phyloP scores from a whole-genome alignment of 148 eudicot species.

The Silene latifolia region DNA sequence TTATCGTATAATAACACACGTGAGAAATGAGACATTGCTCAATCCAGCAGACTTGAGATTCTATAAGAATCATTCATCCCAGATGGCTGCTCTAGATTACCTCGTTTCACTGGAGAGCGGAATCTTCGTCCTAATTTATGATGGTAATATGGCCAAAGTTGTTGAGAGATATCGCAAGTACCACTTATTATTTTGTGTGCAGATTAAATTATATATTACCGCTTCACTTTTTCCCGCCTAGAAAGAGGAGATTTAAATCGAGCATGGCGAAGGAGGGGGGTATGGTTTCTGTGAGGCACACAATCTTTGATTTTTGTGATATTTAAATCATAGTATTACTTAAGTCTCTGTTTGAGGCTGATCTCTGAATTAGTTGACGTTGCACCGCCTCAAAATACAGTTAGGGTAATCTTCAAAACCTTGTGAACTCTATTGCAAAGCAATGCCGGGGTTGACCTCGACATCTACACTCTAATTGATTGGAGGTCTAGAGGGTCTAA shows the following conservation, averaged over 20 bases:
- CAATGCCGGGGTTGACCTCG: too few species aligned
- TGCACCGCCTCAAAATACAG: too few species aligned
- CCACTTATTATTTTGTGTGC: background rate
- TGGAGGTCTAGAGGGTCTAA: too few species aligned
- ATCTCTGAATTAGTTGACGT: background rate
- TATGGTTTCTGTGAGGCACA: background rate
- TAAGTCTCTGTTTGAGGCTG: background rate
- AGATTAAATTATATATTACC: background rate
- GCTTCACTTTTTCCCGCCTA: background rate
- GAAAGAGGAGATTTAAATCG: background rate
- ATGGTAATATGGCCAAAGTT: constrained; percentile 84
- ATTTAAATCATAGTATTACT: background rate
- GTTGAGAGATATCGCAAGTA: constrained; percentile 87
- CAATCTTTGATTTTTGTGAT: background rate
- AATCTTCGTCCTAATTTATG: constrained; percentile 70
- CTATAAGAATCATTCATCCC: constrained; percentile 70
- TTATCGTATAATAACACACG: constrained; percentile 36
- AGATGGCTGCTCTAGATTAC: constrained; percentile 77
- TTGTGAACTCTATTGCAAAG: too few species aligned
- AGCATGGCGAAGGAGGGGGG: background rate
- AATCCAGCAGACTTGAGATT: constrained; percentile 55
- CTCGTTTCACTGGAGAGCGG: constrained; percentile 70
- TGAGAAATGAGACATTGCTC: constrained; percentile 63
- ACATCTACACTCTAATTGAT: too few species aligned
- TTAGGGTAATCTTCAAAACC: too few species aligned